phyloP scores from a whole-genome alignment of 148 eudicot genomes.

The Mesembryanthemum crystallinum region DNA sequence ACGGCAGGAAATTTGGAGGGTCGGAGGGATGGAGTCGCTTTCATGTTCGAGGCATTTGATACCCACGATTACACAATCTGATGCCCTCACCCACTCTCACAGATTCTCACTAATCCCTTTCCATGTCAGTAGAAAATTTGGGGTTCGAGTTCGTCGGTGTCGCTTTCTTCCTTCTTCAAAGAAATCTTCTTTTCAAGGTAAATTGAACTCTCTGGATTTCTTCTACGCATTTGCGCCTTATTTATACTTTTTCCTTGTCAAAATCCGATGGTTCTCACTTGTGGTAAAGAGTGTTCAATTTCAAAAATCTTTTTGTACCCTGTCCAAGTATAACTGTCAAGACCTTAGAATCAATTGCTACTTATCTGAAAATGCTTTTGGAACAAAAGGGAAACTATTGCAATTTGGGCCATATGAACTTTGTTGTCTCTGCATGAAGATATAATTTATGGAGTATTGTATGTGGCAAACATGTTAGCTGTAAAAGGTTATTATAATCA shows the following conservation, averaged over 20 bases:
- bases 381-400: neutral
- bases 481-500: no score
- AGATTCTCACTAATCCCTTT: constrained; percentile 18
- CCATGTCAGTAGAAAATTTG: constrained; percentile 16
- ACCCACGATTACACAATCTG: constrained; percentile 13
- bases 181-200: constrained; percentile 37
- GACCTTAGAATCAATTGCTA: neutral
- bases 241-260: neutral
- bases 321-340: no score
- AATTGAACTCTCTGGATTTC: neutral
- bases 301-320: no score
- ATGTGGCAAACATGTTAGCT: no score
- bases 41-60: constrained; percentile 16
- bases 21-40: constrained; percentile 35
- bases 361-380: neutral
- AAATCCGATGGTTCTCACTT: neutral
- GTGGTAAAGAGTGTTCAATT: no score
- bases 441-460: no score
- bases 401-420: no score
- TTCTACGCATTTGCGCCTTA: neutral
- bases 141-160: constrained; percentile 8
- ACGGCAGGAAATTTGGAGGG: neutral
- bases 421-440: no score
- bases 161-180: constrained; percentile 32
- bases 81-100: neutral